A percentile compares a stretch with the other conserved stretches of the same genome.
Evolutionary conservation across 306 rosid species (phyloP).

Genomic region (Amphicarpaea edgeworthii): DNA sequence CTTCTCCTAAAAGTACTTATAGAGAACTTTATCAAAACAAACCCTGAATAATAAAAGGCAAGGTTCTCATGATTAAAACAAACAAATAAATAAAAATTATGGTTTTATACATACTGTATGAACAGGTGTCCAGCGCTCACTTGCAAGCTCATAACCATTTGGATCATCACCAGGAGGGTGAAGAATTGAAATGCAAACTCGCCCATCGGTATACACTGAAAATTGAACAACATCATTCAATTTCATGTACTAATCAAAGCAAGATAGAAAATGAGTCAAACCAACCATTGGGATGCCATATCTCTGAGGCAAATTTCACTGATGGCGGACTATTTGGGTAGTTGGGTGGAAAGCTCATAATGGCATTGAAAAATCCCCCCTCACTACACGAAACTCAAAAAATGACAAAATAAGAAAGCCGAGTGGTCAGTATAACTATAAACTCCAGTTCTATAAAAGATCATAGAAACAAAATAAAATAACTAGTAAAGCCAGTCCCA

Average conservation of each 20-base stretch:
- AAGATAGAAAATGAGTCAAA: neutral
- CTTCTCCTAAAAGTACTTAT: too few relatives aligned
- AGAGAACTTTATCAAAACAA: too few relatives aligned
- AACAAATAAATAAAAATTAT: conserved; percentile 5
- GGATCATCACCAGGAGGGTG: conserved; percentile 99
- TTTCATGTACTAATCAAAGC: conserved; percentile 2
- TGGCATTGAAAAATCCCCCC: conserved; percentile 97
- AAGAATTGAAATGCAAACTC: conserved; percentile 96
- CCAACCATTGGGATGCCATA: conserved; percentile 98
- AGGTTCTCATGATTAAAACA: neutral
- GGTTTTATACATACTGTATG: conserved; percentile 72
- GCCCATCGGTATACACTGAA: conserved; percentile 93
- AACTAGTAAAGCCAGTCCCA: conserved; percentile 19
- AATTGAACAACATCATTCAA: conserved; percentile 35
- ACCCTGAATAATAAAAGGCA: neutral
- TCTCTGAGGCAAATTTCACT: conserved; percentile 79
- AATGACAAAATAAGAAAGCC: conserved; percentile 36
- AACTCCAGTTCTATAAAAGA: neutral
- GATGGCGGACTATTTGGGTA: conserved; percentile 96
- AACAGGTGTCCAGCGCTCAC: conserved; percentile 99
- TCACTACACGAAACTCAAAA: conserved; percentile 62
- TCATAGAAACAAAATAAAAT: conserved; percentile 5
- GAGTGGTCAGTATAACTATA: conserved; percentile 23
- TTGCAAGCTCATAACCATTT: conserved; percentile 97
- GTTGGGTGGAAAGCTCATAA: conserved; percentile 89